Evolutionary conservation across 2,329 filamentous ascomycete genomes (phyloP).

Genomic region (Polytolypa hystricis): DNA sequence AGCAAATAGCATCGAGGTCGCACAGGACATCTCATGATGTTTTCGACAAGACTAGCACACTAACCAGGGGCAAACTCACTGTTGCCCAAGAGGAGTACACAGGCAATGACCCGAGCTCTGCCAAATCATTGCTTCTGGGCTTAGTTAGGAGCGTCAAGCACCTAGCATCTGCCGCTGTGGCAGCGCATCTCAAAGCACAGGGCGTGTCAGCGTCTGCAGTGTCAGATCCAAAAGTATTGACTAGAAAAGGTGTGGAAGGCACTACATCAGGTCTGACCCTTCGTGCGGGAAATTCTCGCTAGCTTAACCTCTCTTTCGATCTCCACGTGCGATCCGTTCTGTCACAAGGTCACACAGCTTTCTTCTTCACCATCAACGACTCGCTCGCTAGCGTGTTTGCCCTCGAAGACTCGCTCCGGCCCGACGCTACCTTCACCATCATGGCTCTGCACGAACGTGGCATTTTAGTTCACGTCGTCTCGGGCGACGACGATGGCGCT

Average conservation of each 20-base stretch:
- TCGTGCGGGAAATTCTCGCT: slow-evolving; percentile 22
- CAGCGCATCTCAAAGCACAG: slow-evolving; percentile 26
- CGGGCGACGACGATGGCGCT: slow-evolving; percentile 43
- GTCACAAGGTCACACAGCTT: slow-evolving; percentile 38
- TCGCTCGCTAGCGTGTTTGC: slow-evolving; percentile 39
- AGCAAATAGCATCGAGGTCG: slow-evolving; percentile 51
- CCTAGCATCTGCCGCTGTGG: slow-evolving; percentile 41
- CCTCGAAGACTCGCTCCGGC: slow-evolving; percentile 37
- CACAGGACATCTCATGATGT: slow-evolving; percentile 51
- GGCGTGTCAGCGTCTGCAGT: slow-evolving; percentile 11
- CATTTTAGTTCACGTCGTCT: slow-evolving; percentile 46
- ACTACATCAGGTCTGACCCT: slow-evolving; percentile 11
- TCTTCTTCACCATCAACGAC: slow-evolving; percentile 45
- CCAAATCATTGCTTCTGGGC: slow-evolving; percentile 22
- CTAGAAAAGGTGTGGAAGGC: slow-evolving; percentile 23
- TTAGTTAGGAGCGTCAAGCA: slow-evolving; percentile 37
- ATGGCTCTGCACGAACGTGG: slow-evolving; percentile 37
- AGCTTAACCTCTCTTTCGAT: slow-evolving; percentile 25
- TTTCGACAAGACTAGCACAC: slow-evolving; percentile 63
- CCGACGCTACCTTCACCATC: slow-evolving; percentile 42
- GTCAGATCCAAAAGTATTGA: slow-evolving; percentile 15
- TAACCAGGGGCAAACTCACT: slow-evolving; percentile 49
- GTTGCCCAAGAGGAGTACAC: slow-evolving; percentile 25
- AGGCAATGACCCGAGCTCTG: slow-evolving; percentile 2
- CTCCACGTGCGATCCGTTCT: slow-evolving; percentile 24